Evolutionary conservation across 192 early-diverging fungal genomes (phyloP).

Genomic region (Cladochytrium replicatum): DNA sequence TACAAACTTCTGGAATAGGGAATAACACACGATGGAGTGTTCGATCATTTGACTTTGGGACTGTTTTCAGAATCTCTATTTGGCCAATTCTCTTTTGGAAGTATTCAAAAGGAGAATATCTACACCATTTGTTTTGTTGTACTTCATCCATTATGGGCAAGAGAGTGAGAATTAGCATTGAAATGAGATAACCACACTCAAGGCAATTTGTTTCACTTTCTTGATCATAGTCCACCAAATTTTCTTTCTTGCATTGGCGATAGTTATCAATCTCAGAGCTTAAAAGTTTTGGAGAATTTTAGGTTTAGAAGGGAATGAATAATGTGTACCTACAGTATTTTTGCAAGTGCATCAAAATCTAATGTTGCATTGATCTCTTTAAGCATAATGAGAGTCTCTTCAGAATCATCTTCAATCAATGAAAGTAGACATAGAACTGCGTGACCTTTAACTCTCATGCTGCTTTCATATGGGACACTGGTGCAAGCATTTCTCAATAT

Average conservation of each 20-base stretch:
- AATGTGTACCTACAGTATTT: conserved; percentile 22
- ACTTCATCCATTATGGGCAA: conserved; percentile 21
- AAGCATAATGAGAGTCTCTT: conserved; percentile 11
- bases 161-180: conserved; percentile 25
- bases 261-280: too few species aligned
- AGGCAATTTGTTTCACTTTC: too few species aligned
- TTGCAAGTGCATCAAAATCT: conserved; percentile 8
- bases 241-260: too few species aligned
- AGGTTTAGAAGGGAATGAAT: too few species aligned
- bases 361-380: conserved; percentile 15
- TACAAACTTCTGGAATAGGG: conserved; percentile 28
- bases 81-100: conserved; percentile 21
- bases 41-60: conserved; percentile 4
- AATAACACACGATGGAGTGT: conserved; percentile 21
- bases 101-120: conserved; percentile 9
- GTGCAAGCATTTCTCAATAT: conserved; percentile 8
- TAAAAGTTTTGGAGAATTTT: too few species aligned
- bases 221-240: background rate
- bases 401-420: conserved; percentile 21
- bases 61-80: conserved; percentile 24
- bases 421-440: conserved; percentile 17
- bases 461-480: background rate
- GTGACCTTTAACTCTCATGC: conserved; percentile 16
- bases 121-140: conserved; percentile 12
- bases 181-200: conserved; percentile 23